Percentiles rank a stretch among this genome's conserved stretches.
Conservation (phyloP, 306 rosid genomes). For the Pyrus bretschneideri region DNA sequence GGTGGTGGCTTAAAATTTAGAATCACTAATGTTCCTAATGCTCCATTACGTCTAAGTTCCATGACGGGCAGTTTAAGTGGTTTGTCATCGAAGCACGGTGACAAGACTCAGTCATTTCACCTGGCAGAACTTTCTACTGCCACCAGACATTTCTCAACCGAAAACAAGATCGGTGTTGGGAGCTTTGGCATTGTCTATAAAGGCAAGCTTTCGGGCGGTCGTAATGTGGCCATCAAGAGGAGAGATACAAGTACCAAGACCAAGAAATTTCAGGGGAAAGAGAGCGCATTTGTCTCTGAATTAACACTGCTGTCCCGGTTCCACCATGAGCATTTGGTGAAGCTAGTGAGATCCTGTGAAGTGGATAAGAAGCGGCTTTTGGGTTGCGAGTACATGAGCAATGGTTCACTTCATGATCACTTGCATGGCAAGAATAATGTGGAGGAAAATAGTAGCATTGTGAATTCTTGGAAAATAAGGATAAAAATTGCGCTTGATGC, state of each 20-base stretch:
- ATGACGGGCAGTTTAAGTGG: neutral
- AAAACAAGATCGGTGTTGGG: conserved; percentile 38
- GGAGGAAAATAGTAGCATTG: conserved; percentile 1
- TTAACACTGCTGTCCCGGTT: conserved; percentile 29
- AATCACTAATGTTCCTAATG: neutral
- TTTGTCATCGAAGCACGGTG: conserved; percentile 15
- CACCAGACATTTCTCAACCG: conserved; percentile 23
- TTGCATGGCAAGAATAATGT: conserved; percentile 24
- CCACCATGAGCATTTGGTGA: conserved; percentile 41
- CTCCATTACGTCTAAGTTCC: neutral
- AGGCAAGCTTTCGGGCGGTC: conserved; percentile 34
- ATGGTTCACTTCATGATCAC: conserved; percentile 38
- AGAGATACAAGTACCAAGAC: conserved; percentile 17
- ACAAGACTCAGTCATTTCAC: conserved; percentile 17
- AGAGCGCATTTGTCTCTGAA: conserved; percentile 36
- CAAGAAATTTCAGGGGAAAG: conserved; percentile 28
- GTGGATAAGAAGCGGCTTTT: conserved; percentile 33
- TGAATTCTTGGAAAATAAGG: conserved; percentile 29
- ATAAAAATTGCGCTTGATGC: too few relatives aligned
- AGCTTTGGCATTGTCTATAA: conserved; percentile 39
- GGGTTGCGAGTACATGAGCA: conserved; percentile 39
- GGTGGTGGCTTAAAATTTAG: conserved; percentile 36
- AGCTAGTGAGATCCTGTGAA: conserved; percentile 35
- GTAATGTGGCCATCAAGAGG: conserved; percentile 42
- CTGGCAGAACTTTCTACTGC: conserved; percentile 30